Conservation (phyloP, 228 moss, liverwort and hornwort genomes). For the Sphagnum fallax region DNA sequence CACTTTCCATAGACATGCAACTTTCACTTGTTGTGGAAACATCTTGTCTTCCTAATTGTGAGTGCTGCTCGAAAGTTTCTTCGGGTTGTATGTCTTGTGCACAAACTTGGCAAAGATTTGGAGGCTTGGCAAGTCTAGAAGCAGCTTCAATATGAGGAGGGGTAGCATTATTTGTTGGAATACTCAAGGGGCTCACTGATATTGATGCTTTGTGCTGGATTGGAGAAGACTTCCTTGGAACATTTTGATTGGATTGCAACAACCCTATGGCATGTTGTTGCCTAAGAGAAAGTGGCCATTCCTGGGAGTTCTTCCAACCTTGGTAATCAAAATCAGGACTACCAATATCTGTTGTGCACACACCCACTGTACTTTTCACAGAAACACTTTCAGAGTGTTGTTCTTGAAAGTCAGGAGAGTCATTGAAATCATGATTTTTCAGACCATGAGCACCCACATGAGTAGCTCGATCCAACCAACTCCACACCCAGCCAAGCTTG, state of each 20-base stretch:
- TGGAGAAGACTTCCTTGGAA: conserved; percentile 9
- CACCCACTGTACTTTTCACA: conserved; percentile 54
- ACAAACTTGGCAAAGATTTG: too few species aligned
- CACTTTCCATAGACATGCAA: conserved; percentile 15
- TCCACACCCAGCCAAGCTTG: conserved; percentile 58
- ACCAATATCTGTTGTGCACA: conserved; percentile 55
- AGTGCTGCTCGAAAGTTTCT: conserved; percentile 4
- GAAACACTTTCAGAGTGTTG: conserved; percentile 48
- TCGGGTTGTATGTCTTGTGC: background rate
- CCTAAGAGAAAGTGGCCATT: conserved; percentile 49
- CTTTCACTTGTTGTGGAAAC: conserved; percentile 23
- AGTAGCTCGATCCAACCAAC: conserved; percentile 51
- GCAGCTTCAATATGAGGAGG: background rate
- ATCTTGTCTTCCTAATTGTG: conserved; percentile 11
- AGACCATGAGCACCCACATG: conserved; percentile 35
- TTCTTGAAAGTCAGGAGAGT: conserved; percentile 21
- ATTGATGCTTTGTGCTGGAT: conserved; percentile 4
- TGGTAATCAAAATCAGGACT: conserved; percentile 25
- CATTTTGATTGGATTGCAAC: conserved; percentile 15
- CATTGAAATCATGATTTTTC: conserved; percentile 19
- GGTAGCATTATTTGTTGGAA: conserved; percentile 6
- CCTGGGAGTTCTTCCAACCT: conserved; percentile 41
- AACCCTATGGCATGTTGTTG: conserved; percentile 52
- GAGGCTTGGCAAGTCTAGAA: background rate
- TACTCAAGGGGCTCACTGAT: conserved; percentile 1